Conservation (phyloP, 129 eudicot genomes). For the Lonicera japonica region DNA sequence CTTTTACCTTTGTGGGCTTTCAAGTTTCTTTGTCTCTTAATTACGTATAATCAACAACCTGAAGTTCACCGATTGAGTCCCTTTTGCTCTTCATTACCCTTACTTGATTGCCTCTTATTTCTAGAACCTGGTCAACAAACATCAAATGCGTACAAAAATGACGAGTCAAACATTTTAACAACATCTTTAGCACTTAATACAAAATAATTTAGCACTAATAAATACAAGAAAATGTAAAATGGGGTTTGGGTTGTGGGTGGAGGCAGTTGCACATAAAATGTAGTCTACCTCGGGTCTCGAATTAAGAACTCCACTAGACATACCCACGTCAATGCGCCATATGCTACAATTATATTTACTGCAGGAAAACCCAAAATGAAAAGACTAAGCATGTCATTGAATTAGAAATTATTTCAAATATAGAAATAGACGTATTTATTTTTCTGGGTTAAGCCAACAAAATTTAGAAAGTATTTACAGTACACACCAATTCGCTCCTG, state of each 20-base stretch:
- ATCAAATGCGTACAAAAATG: neutral
- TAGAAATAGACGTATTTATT: too few relatives aligned
- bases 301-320: constrained; percentile 98
- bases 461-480: constrained; percentile 10
- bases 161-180: neutral
- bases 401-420: neutral
- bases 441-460: neutral
- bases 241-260: too few relatives aligned
- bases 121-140: constrained; percentile 58
- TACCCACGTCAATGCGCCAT: constrained; percentile 98
- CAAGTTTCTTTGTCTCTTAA: neutral
- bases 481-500: constrained; percentile 85
- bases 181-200: too few relatives aligned
- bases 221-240: too few relatives aligned
- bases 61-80: constrained; percentile 53
- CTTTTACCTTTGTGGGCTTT: constrained; percentile 31
- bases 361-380: constrained; percentile 23
- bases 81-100: constrained; percentile 64
- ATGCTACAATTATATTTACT: constrained; percentile 80
- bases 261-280: constrained; percentile 2
- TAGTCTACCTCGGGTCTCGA: constrained; percentile 89
- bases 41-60: constrained; percentile 63
- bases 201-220: too few relatives aligned
- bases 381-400: neutral
- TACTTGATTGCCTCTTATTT: constrained; percentile 63